Base-by-base conservation (phyloP, 495 filamentous ascomycete species). In the Penicillium angulare region DNA sequence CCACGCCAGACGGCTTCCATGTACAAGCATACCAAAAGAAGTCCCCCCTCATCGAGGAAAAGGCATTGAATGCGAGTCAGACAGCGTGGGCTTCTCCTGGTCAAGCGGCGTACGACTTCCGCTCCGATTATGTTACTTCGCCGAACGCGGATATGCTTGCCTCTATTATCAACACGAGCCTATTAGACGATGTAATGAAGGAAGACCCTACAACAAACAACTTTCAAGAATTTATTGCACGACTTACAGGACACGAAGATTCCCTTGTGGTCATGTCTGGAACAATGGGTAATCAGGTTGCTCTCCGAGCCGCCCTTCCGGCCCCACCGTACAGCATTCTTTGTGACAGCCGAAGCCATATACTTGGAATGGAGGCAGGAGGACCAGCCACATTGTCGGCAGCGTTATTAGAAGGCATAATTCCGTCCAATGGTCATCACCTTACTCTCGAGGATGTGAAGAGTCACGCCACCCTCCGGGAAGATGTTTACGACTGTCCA, bases 371-470 rank as follows among this genome's bases (percentile, higher is more conserved):
- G 51, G 79, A 82, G 53, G 78, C 76, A 0, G 79, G 79, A 1
- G 79, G 76, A 7, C 69, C 77, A 8, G 73, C 76, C 10, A 61
- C 67, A 4, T 62, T 74, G 59, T 75, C 74, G 1, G 72, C 71
- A 1, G 77, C 75, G 4, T 73, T 69, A 5, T 61, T 78, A 7
- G 56, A 67, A 20, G 55, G 69, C 5, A 42, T 77, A 1, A 34
- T 61, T 17, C 78, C 78, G 1, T 52, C 57, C n/a, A 95, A 95
- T 55, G 83, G 82, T 9, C 67, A 79, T 9, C 78, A 92, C 55
- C 71, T 96, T 13, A 93, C 88, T 0, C 73, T 95, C 6, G 82
- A 87, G 52, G 91, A 96, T 56, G 66, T 96, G 29, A 60, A 83
- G 53, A 76, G 79, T 49, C 62, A 73, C 24, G 71, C 69, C 12